Percentiles rank a stretch among this genome's conserved stretches.
Conservation (phyloP, 2,329 filamentous ascomycete species). For the Penicillium digitatum region DNA sequence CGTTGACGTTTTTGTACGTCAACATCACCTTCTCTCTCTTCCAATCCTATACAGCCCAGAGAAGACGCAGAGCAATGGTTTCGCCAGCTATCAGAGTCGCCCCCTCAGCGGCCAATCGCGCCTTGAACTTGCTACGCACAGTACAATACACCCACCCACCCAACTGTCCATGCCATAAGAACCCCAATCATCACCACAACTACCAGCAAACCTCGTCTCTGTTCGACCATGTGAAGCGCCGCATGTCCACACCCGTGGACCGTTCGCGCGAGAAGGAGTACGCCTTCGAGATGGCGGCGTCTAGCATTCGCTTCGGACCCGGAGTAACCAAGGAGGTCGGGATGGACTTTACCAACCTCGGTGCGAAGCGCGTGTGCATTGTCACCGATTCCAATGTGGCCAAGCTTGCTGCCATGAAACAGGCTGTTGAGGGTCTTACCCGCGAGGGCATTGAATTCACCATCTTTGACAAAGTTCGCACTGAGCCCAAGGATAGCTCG, state of each 20-base stretch:
- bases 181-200: conserved; percentile 76
- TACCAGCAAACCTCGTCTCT: conserved; percentile 49
- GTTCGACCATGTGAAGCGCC: conserved; percentile 54
- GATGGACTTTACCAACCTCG: conserved; percentile 95
- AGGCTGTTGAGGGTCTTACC: conserved; percentile 75
- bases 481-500: conserved; percentile 95
- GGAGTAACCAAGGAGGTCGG: conserved; percentile 93
- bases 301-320: conserved; percentile 87
- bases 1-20: background rate
- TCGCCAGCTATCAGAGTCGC: conserved; percentile 43
- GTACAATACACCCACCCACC: conserved; percentile 87
- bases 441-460: conserved; percentile 74
- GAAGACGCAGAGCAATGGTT: conserved; percentile 27
- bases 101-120: conserved; percentile 45
- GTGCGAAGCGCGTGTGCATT: conserved; percentile 79
- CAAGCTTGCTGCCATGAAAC: conserved; percentile 82
- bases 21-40: conserved; percentile 1
- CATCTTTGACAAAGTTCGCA: conserved; percentile 73
- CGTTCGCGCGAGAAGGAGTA: conserved; percentile 79
- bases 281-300: conserved; percentile 97
- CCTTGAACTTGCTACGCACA: conserved; percentile 68
- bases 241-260: conserved; percentile 73
- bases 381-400: conserved; percentile 83
- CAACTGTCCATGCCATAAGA: conserved; percentile 87
- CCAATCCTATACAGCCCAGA: background rate